phyloP scores from a whole-genome alignment of 352 stramenopile genomes.

The Lagenidium giganteum region DNA sequence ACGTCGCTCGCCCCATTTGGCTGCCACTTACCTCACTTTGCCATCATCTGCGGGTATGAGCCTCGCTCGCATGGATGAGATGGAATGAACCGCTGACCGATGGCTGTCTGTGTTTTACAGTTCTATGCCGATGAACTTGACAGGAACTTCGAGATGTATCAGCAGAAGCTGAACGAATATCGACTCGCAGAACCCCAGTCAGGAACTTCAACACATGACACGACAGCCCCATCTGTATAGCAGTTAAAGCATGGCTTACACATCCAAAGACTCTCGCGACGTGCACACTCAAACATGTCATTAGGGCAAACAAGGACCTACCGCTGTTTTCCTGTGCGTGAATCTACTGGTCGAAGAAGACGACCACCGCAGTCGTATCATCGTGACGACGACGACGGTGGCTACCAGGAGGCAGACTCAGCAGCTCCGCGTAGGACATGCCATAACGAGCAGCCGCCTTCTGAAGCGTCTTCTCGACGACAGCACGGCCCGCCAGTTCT shows the following conservation, averaged over 20 bases:
- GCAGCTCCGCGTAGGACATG: slow-evolving; percentile 79
- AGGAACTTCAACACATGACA: too few relatives aligned
- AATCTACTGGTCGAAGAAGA: slow-evolving; percentile 72
- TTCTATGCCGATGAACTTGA: slow-evolving; percentile 67
- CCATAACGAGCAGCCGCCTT: slow-evolving; percentile 69
- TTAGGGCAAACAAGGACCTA: too few relatives aligned
- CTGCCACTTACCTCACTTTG: slow-evolving; percentile 52
- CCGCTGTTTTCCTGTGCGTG: background rate
- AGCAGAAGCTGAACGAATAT: slow-evolving; percentile 31
- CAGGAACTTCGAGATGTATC: slow-evolving; percentile 58
- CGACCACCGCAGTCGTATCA: slow-evolving; percentile 89
- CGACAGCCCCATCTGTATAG: too few relatives aligned
- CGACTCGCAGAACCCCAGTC: slow-evolving; percentile 2
- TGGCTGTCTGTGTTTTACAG: slow-evolving; percentile 12
- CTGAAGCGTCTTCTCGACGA: slow-evolving; percentile 79
- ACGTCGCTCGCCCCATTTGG: slow-evolving; percentile 72
- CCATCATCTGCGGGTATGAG: slow-evolving; percentile 45
- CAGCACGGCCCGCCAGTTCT: slow-evolving; percentile 58
- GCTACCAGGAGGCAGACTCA: slow-evolving; percentile 75
- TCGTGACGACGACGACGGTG: slow-evolving; percentile 87
- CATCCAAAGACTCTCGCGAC: too few relatives aligned
- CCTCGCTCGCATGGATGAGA: background rate
- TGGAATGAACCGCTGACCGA: background rate
- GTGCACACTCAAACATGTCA: too few relatives aligned
- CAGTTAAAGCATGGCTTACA: too few relatives aligned